A percentile compares a stretch with the other conserved stretches of the same genome.
These are phyloP conservation scores for Rhizopogon parksii DNA, from an alignment of 1,284 basidiomycete species.

Conservation along the genomic window DNA sequence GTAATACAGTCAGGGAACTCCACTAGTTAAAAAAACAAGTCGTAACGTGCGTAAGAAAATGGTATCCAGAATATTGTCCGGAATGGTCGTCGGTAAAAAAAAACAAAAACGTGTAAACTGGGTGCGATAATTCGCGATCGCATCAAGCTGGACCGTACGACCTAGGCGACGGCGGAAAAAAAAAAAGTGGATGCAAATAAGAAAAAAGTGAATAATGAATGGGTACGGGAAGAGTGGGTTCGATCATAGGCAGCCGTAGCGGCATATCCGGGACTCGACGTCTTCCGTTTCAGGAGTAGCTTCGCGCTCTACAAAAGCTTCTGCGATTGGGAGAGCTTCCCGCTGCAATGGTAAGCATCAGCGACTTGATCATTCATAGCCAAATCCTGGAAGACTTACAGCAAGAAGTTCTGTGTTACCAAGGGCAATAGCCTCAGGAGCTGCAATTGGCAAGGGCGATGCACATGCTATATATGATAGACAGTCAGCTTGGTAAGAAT, in stretches of 20 bases:
- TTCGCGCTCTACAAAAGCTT: constrained; percentile 8
- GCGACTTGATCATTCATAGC: background rate
- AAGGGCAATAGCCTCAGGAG: constrained; percentile 2
- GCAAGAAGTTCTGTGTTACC: constrained; percentile 3
- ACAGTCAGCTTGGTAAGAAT: background rate
- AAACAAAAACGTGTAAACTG: background rate
- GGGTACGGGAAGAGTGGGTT: background rate
- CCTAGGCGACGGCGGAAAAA: background rate
- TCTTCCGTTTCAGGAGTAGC: constrained; percentile 12
- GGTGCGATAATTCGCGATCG: background rate
- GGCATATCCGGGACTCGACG: constrained; percentile 11
- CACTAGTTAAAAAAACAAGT: background rate
- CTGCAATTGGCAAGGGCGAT: constrained; percentile 21
- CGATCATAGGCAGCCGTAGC: constrained; percentile 11
- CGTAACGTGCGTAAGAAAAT: constrained; percentile 1
- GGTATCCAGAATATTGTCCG: constrained; percentile 3
- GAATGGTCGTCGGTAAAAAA: constrained; percentile 1
- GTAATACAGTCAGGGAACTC: constrained; percentile 15
- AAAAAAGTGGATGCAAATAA: background rate
- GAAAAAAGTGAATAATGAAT: background rate
- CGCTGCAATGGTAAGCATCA: constrained; percentile 16
- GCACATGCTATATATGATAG: constrained; percentile 12
- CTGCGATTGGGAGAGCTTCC: constrained; percentile 13
- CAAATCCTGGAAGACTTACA: constrained; percentile 11
- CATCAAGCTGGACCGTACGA: background rate